These are phyloP conservation scores for Coix lacrymajobi DNA, from an alignment of 176 grass and related monocot genomes.

Conservation along the genomic window DNA sequence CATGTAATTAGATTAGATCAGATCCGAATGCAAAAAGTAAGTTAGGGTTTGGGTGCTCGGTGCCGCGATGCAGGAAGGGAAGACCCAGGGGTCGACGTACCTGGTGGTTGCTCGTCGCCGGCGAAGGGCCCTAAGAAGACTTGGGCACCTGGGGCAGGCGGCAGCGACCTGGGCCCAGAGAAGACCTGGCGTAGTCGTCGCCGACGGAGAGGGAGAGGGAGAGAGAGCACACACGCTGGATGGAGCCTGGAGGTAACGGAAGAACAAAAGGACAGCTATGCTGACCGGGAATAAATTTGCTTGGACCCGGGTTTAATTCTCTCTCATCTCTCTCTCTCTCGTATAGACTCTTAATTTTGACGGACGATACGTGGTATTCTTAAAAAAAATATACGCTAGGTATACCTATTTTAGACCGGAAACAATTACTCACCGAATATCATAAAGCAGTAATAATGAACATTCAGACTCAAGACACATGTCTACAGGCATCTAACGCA, in stretches of 20 bases:
- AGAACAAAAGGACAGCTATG: background rate
- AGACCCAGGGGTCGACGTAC: background rate
- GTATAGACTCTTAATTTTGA: no score
- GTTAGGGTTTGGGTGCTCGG: background rate
- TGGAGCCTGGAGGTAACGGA: background rate
- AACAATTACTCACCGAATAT: no score
- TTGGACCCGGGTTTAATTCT: background rate
- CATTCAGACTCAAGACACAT: no score
- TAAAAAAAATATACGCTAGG: no score
- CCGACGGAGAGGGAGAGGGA: background rate
- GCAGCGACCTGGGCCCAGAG: background rate
- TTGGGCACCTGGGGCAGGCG: background rate
- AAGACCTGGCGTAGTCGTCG: background rate
- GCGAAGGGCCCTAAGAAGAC: background rate
- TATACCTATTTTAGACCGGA: no score
- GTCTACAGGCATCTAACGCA: no score
- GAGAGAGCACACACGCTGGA: background rate
- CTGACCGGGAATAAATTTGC: background rate
- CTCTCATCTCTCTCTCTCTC: background rate
- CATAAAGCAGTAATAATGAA: no score
- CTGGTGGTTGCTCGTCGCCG: background rate
- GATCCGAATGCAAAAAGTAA: background rate
- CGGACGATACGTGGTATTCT: no score
- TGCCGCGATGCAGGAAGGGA: background rate
- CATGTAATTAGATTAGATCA: background rate